Conservation (phyloP, 202 grass and related monocot species). For the Eragrostis tef region DNA sequence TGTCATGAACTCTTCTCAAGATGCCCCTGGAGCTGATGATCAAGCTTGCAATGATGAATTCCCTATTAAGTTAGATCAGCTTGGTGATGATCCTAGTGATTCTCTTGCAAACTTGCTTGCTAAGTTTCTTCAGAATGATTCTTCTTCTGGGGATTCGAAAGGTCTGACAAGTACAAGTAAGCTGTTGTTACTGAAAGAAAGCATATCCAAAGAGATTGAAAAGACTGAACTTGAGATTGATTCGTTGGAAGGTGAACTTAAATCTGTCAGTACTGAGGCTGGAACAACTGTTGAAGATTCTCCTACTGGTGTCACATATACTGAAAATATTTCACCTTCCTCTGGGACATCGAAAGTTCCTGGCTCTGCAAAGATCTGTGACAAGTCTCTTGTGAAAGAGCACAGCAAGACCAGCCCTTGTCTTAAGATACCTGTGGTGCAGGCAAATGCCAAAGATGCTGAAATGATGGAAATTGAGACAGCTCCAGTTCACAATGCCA, state of each 20-base stretch:
- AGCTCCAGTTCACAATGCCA: constrained; percentile 34
- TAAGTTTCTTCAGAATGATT: constrained; percentile 69
- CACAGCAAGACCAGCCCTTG: constrained; percentile 34
- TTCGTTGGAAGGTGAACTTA: constrained; percentile 83
- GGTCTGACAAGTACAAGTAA: constrained; percentile 58
- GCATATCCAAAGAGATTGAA: constrained; percentile 80
- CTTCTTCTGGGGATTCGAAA: constrained; percentile 68
- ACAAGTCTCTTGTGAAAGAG: constrained; percentile 40
- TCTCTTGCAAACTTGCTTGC: constrained; percentile 61
- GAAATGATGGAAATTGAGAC: constrained; percentile 45
- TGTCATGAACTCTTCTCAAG: constrained; percentile 38
- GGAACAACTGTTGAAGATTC: constrained; percentile 37
- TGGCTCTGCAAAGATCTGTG: constrained; percentile 25
- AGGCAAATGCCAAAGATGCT: background rate
- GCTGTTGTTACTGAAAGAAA: constrained; percentile 71
- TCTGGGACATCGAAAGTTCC: constrained; percentile 48
- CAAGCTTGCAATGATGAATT: constrained; percentile 36
- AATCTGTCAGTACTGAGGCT: constrained; percentile 41
- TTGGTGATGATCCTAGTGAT: constrained; percentile 57
- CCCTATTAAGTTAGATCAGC: constrained; percentile 55
- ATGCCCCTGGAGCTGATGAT: constrained; percentile 39
- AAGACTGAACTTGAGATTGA: constrained; percentile 90
- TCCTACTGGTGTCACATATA: constrained; percentile 32
- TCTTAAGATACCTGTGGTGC: constrained; percentile 33
- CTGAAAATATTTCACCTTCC: constrained; percentile 51